Evolutionary conservation across 176 grass and related monocot species (phyloP).

Genomic region (Phoenix roebelenii): DNA sequence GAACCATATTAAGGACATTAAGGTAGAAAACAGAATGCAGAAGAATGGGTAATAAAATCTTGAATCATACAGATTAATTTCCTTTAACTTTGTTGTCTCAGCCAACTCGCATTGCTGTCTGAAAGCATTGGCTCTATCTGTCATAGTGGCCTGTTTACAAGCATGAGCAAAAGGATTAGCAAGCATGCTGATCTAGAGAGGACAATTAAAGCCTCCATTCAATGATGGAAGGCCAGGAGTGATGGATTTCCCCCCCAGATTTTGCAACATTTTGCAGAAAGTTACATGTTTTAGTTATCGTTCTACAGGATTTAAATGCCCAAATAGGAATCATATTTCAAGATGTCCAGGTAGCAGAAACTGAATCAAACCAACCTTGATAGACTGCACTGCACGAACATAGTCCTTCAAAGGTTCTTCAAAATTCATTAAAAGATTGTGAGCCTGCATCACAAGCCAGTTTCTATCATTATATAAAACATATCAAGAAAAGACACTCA

Average conservation of each 20-base stretch:
- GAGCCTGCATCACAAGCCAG: constrained; percentile 48
- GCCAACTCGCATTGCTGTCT: constrained; percentile 87
- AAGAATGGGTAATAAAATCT: constrained; percentile 2
- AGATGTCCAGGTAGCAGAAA: neutral
- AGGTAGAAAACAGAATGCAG: no score
- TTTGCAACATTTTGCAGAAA: no score
- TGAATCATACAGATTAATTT: constrained; percentile 82
- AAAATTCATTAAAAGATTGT: constrained; percentile 90
- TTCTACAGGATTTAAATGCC: neutral
- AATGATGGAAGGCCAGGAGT: neutral
- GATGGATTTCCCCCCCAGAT: no score
- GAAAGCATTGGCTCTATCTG: constrained; percentile 95
- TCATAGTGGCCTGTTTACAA: constrained; percentile 58
- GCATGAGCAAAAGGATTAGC: neutral
- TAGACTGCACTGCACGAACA: constrained; percentile 76
- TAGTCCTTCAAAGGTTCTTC: constrained; percentile 99
- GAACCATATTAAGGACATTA: no score
- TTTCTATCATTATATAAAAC: constrained; percentile 6
- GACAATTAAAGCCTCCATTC: no score
- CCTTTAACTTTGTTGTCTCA: constrained; percentile 88
- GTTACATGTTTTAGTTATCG: neutral
- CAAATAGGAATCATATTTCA: neutral
- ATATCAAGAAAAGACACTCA: constrained; percentile 9
- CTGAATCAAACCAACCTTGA: constrained; percentile 49
- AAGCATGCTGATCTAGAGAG: no score